These are phyloP conservation scores for Didymella glomerata DNA, from an alignment of 2,329 filamentous ascomycete species.

Conservation along the genomic window DNA sequence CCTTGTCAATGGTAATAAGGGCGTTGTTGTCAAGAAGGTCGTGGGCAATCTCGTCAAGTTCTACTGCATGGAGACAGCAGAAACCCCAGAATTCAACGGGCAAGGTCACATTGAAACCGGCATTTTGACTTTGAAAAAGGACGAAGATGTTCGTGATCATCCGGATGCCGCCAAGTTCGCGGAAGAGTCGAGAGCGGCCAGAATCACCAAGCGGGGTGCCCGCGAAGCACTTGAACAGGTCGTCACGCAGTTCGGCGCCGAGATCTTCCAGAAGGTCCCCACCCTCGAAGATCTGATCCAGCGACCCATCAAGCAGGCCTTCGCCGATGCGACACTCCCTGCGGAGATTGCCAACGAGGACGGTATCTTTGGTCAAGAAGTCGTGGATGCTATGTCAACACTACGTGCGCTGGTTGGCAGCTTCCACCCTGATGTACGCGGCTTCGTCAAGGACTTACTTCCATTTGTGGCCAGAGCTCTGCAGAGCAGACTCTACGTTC, in stretches of 20 bases:
- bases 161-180: conserved; percentile 91
- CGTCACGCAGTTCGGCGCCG: conserved; percentile 77
- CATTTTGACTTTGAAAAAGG: conserved; percentile 93
- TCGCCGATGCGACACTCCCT: conserved; percentile 73
- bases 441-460: conserved; percentile 83
- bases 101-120: conserved; percentile 80
- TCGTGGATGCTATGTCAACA: conserved; percentile 92
- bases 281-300: conserved; percentile 84
- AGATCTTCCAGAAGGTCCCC: conserved; percentile 83
- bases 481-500: conserved; percentile 86
- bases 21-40: conserved; percentile 91
- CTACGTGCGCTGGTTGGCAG: conserved; percentile 94
- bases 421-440: conserved; percentile 75
- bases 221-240: conserved; percentile 94
- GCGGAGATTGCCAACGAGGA: conserved; percentile 76
- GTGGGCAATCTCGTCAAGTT: conserved; percentile 96
- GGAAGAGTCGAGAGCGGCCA: conserved; percentile 84
- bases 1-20: conserved; percentile 80
- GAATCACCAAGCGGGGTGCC: conserved; percentile 89
- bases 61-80: conserved; percentile 95
- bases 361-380: conserved; percentile 82
- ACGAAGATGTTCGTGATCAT: conserved; percentile 94
- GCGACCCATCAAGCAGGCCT: conserved; percentile 76
- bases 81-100: conserved; percentile 92
- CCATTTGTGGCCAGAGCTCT: conserved; percentile 87